A percentile compares a stretch with the other conserved stretches of the same genome.
These are phyloP conservation scores for Solanum piurae DNA, from an alignment of 257 asterid species.

Conservation along the genomic window DNA sequence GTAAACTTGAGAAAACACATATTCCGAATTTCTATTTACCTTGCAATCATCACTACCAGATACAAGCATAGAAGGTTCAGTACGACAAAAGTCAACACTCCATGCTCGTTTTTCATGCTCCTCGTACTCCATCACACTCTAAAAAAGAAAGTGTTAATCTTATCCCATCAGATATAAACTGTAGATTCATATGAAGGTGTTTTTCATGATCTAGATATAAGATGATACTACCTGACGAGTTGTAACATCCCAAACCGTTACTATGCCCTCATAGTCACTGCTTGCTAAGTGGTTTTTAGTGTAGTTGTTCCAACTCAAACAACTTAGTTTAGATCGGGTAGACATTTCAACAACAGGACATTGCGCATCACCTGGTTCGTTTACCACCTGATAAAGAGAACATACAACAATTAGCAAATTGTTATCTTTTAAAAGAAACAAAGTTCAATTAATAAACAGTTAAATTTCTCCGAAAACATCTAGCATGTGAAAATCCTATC, in stretches of 20 bases:
- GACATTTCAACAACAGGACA: slow-evolving; percentile 80
- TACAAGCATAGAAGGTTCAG: slow-evolving; percentile 84
- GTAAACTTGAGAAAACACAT: not conserved
- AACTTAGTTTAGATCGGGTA: slow-evolving; percentile 73
- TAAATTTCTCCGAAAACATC: not conserved
- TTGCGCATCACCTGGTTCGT: slow-evolving; percentile 58
- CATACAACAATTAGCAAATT: not conserved
- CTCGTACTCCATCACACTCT: slow-evolving; percentile 92
- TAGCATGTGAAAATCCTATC: not conserved
- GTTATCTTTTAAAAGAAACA: not conserved
- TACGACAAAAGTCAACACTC: slow-evolving; percentile 81
- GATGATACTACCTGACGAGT: slow-evolving; percentile 59
- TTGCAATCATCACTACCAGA: slow-evolving; percentile 93
- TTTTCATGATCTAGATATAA: not conserved
- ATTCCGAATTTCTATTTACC: slow-evolving; percentile 23
- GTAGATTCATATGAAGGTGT: not conserved
- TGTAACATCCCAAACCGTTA: slow-evolving; percentile 86
- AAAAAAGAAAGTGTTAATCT: not conserved
- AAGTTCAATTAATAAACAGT: not conserved
- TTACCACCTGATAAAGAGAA: slow-evolving; percentile 52
- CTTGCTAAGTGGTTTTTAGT: slow-evolving; percentile 69
- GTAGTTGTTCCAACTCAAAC: slow-evolving; percentile 87
- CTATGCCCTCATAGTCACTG: slow-evolving; percentile 88
- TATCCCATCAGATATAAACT: not conserved
- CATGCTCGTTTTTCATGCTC: slow-evolving; percentile 96